Evolutionary conservation across 2,329 filamentous ascomycete genomes (phyloP).

Genomic region (Stagonosporopsis vannaccii): DNA sequence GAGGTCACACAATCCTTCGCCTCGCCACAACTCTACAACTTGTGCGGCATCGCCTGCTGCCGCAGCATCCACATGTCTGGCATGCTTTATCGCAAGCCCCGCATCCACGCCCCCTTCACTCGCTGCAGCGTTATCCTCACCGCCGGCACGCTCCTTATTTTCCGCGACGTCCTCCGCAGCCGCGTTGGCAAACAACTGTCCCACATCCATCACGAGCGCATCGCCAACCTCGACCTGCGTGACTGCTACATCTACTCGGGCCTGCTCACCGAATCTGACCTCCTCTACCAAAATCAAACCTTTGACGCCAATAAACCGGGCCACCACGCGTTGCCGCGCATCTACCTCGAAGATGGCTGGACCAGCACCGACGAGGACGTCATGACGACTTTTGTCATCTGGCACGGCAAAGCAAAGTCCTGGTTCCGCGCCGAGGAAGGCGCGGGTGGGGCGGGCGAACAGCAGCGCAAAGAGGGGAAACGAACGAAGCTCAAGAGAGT

Average conservation of each 20-base stretch:
- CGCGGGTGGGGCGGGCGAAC: conserved; percentile 41
- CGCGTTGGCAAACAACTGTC: conserved; percentile 62
- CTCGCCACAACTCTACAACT: conserved; percentile 70
- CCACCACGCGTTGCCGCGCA: conserved; percentile 64
- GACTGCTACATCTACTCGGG: conserved; percentile 73
- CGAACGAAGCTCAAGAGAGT: conserved; percentile 64
- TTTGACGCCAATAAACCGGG: conserved; percentile 70
- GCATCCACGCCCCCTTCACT: conserved; percentile 67
- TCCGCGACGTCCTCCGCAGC: conserved; percentile 65
- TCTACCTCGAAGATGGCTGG: conserved; percentile 68
- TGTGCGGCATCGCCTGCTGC: conserved; percentile 70
- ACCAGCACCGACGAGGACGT: conserved; percentile 69
- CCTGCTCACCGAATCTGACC: conserved; percentile 66
- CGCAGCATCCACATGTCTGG: conserved; percentile 69
- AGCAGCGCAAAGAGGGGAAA: conserved; percentile 49
- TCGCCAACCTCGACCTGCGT: conserved; percentile 64
- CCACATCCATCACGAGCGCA: conserved; percentile 68
- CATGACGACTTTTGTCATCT: conserved; percentile 73
- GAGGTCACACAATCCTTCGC: conserved; percentile 70
- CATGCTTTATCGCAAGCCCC: conserved; percentile 68
- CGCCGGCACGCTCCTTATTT: conserved; percentile 67
- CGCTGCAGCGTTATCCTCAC: conserved; percentile 67
- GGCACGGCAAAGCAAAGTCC: conserved; percentile 65
- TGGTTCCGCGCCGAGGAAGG: conserved; percentile 58
- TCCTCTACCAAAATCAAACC: conserved; percentile 69